Percentiles rank a stretch among this genome's conserved stretches.
Conservation (phyloP, 169 alveolate species). For the Plasmodium cynomolgi region DNA sequence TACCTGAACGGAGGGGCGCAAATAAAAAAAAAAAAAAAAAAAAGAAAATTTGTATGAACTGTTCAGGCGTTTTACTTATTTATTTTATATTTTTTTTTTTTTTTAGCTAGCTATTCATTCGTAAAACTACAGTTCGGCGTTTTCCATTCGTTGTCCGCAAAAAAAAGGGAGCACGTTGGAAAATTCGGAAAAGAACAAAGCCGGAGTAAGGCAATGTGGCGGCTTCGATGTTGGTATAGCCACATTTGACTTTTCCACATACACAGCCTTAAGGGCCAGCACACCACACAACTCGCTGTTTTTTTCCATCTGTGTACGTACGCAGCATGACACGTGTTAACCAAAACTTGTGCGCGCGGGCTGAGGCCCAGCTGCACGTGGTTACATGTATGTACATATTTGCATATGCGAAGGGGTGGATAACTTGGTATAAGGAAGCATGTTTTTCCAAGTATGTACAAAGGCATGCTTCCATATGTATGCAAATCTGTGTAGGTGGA, state of each 20-base stretch:
- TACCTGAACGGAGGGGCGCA: conserved; percentile 41
- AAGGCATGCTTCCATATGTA: background rate
- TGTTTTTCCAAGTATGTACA: background rate
- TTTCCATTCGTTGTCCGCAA: background rate
- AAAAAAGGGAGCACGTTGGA: background rate
- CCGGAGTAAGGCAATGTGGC: background rate
- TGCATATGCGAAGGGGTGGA: background rate
- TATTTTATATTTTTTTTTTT: background rate
- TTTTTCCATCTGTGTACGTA: background rate
- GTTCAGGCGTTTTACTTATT: background rate
- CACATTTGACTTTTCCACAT: background rate
- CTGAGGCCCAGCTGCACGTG: background rate
- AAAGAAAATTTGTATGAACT: background rate
- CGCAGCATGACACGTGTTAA: background rate
- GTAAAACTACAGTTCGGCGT: background rate
- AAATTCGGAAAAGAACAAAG: background rate
- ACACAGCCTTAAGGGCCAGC: background rate
- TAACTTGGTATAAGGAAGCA: background rate
- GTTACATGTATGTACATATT: background rate
- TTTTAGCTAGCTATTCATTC: background rate
- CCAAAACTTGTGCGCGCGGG: background rate
- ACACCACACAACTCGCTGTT: background rate
- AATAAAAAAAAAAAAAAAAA: background rate
- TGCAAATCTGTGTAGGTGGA: background rate
- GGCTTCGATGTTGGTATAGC: background rate